Evolutionary conservation across 495 filamentous ascomycete species (phyloP), one percentile per base, ranked within the genome.

Genomic region (Acidomyces sp.): DNA sequence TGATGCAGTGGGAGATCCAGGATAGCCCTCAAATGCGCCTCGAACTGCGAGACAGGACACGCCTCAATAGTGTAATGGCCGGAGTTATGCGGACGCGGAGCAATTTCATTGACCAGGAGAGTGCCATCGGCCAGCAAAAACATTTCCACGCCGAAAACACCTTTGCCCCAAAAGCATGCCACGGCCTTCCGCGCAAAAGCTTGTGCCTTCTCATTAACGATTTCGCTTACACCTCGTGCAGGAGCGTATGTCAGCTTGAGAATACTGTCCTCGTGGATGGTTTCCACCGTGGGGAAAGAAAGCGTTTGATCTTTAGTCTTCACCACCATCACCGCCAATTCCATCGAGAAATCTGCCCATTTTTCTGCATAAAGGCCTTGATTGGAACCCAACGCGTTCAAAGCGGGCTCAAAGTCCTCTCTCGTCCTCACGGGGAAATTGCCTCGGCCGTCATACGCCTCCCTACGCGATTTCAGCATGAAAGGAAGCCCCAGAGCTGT

Each of bases 1-100:
- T 70, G 55, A 1, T 74, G 72, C 26, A 88, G 71, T 9, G 80
- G 82, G 4, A 84, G 66, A 49, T 82, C 82, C 25, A 93, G 70
- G 45, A 97, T 86, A 11, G 90, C 78, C 30, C 80, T 73, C 30
- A 96, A 71, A 54, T 97, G 90, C 23, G 85, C 77, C 57, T 90
- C 81, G 59, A 82, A 97, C 59, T 97, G 90, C 15, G 86, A 94
- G 44, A 90, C 67, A 0, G 74, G 72, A 42, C 92, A 86, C 22
- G 83, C 83, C 67, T 97, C 90, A 52, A 97, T 97, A 16, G 85
- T 95, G 64, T 90, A 92, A 61, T 97, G 90, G 11, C 90, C 90
- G 1, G 85, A 93, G 62, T 96, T 97, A 63, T 97, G 90, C 29
- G 87, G 85, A 7, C 90, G 75, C 32, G 85, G 85, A n/a, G 90